These are phyloP conservation scores for Corniculantispora saksenae DNA, from an alignment of 2,329 filamentous ascomycete genomes.

Conservation along the genomic window DNA sequence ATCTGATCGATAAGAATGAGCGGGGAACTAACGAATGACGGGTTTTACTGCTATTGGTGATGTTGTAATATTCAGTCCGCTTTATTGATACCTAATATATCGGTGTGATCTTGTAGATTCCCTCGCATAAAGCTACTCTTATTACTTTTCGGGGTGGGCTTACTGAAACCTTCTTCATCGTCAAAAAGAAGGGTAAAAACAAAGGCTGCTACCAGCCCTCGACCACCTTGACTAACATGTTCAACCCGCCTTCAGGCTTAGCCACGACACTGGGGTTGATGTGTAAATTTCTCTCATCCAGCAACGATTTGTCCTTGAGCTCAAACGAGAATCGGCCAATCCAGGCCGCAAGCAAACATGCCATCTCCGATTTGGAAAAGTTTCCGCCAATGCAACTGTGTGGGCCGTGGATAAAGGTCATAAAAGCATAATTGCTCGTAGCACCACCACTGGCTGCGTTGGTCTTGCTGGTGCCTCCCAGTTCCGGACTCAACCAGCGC, in stretches of 20 bases:
- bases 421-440: slow-evolving; percentile 71
- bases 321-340: slow-evolving; percentile 72
- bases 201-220: slow-evolving; percentile 17
- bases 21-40: too few relatives aligned
- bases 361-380: slow-evolving; percentile 84
- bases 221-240: slow-evolving; percentile 14
- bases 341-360: slow-evolving; percentile 75
- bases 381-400: slow-evolving; percentile 79
- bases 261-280: not conserved
- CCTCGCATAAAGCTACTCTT: too few relatives aligned
- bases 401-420: slow-evolving; percentile 86
- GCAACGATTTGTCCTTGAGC: slow-evolving; percentile 56
- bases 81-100: too few relatives aligned
- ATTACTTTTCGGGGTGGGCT: too few relatives aligned
- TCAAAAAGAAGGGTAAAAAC: too few relatives aligned
- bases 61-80: too few relatives aligned
- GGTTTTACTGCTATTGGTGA: too few relatives aligned
- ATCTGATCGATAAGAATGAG: too few relatives aligned
- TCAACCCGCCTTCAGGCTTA: slow-evolving; percentile 15
- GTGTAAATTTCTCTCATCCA: slow-evolving; percentile 35
- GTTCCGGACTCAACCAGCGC: slow-evolving; percentile 34
- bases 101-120: too few relatives aligned
- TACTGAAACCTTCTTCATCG: too few relatives aligned
- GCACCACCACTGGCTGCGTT: slow-evolving; percentile 50
- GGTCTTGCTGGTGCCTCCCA: slow-evolving; percentile 13